phyloP scores from a whole-genome alignment of 2,329 filamentous ascomycete genomes.

The Ceratocystis huliohia region DNA sequence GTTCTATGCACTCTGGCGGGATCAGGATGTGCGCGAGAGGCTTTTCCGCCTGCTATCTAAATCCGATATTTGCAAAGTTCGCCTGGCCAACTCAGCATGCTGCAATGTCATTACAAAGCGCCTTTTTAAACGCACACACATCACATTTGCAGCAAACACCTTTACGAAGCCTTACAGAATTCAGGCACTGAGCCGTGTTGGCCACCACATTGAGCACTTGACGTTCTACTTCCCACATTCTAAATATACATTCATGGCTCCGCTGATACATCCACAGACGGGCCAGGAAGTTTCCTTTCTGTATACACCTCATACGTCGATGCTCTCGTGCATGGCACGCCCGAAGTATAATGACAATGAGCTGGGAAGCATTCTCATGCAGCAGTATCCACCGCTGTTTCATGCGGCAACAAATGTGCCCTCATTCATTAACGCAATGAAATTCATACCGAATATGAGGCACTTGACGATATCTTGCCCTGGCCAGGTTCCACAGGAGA shows the following conservation, averaged over 20 bases:
- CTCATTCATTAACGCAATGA: slow-evolving; percentile 66
- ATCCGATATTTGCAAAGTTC: slow-evolving; percentile 45
- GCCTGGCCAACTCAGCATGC: slow-evolving; percentile 56
- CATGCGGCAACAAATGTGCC: slow-evolving; percentile 80
- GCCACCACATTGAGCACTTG: slow-evolving; percentile 64
- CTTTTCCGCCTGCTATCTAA: slow-evolving; percentile 40
- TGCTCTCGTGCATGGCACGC: slow-evolving; percentile 46
- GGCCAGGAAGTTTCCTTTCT: slow-evolving; percentile 69
- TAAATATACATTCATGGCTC: slow-evolving; percentile 67
- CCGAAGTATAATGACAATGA: slow-evolving; percentile 71
- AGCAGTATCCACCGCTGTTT: slow-evolving; percentile 80
- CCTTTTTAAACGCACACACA: slow-evolving; percentile 54
- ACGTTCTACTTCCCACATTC: slow-evolving; percentile 67
- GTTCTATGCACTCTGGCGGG: slow-evolving; percentile 45
- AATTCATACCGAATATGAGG: slow-evolving; percentile 52
- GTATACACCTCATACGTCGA: slow-evolving; percentile 64
- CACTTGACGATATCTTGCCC: slow-evolving; percentile 69
- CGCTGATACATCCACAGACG: slow-evolving; percentile 64
- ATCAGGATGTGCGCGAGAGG: slow-evolving; percentile 36
- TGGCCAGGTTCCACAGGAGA: slow-evolving; percentile 53
- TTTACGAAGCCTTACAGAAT: slow-evolving; percentile 64
- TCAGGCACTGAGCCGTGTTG: slow-evolving; percentile 63
- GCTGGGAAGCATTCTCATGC: slow-evolving; percentile 67
- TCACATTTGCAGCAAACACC: slow-evolving; percentile 60
- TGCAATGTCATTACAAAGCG: slow-evolving; percentile 55